Base-by-base conservation (phyloP, 164 flowering plant genomes). In the Cinnamomum chago region DNA sequence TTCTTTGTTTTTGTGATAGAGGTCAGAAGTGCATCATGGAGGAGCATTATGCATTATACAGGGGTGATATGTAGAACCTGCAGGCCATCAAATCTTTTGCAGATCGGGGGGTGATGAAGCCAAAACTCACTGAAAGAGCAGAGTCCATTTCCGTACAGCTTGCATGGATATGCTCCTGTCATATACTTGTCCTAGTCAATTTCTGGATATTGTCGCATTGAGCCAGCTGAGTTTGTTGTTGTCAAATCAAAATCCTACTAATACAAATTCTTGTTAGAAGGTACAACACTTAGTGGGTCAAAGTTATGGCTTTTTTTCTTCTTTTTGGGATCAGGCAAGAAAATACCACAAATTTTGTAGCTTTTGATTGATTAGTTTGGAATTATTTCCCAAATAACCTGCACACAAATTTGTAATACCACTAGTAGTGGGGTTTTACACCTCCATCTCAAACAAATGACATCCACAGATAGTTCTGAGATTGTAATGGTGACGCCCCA, bases 271-370 rank as follows among this genome's bases (percentile, higher is more conserved):
- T 12, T n/a, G 55, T 20, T 67, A 67, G 18, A 3, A 15, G n/a
- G 60, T 55, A 5, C 3, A 5, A 17, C 60, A 55, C 10, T 65
- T 14, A 12, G 30, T 15, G 22, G 13, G 3, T 30, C 18, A 33
- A 30, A 2, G 50, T 17, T 64, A 3, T 47, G 25, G 58, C 25
- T 72, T 7, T 30, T 30, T 50, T 27, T 2, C 25, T 28, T 17
- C 20, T 18, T 22, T 15, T 23, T 67, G 40, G 28, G 50, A 13
- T 23, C 64, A 65, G 65, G n/a, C 66, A 60, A 60, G 67, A 11
- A 72, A 30, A 64, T 22, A 27, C n/a, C 9, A 12, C 22, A 14
- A 52, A 28, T 67, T 64, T 67, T 74, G 58, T 52, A 33, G 76
- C 15, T 55, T n/a, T 40, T 64, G 5, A 12, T 65, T 47, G 7